Evolutionary conservation across 2,329 filamentous ascomycete genomes (phyloP).

Genomic region (Lecanoromycetidae sp.): DNA sequence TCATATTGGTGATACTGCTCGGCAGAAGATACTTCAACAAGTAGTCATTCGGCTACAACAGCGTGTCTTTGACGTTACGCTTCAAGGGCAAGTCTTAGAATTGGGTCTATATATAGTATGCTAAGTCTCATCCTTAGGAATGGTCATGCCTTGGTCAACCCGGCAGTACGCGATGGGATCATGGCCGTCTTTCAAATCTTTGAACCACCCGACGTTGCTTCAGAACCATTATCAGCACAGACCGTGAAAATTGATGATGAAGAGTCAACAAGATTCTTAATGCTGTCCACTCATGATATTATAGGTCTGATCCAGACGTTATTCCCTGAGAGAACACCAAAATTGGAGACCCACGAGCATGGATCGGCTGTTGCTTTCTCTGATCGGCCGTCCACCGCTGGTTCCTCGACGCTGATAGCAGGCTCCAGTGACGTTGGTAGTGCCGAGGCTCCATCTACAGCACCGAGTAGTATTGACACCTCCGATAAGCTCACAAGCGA

Average conservation of each 20-base stretch:
- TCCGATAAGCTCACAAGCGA: conserved; percentile 5
- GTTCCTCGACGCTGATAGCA: conserved; percentile 14
- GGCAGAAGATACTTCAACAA: conserved; percentile 61
- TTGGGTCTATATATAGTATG: background rate
- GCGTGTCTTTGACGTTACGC: conserved; percentile 63
- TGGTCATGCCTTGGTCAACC: conserved; percentile 8
- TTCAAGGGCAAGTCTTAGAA: conserved; percentile 47
- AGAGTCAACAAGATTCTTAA: background rate
- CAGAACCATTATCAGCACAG: background rate
- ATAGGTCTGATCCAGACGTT: conserved; percentile 10
- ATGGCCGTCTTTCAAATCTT: conserved; percentile 10
- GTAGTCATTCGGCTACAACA: conserved; percentile 70
- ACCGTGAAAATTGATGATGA: background rate
- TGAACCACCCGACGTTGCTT: conserved; percentile 5
- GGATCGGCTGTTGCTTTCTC: background rate
- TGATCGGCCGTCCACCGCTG: conserved; percentile 11
- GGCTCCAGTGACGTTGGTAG: conserved; percentile 4
- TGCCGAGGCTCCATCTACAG: conserved; percentile 4
- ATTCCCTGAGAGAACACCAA: background rate
- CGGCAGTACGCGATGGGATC: conserved; percentile 10
- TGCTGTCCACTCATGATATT: conserved; percentile 15
- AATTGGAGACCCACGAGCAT: background rate
- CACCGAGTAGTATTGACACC: conserved; percentile 7
- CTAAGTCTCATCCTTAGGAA: background rate
- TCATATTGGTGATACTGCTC: conserved; percentile 80